Conservation (phyloP, 192 early-diverging fungal genomes). For the Glomus cerebriforme region DNA sequence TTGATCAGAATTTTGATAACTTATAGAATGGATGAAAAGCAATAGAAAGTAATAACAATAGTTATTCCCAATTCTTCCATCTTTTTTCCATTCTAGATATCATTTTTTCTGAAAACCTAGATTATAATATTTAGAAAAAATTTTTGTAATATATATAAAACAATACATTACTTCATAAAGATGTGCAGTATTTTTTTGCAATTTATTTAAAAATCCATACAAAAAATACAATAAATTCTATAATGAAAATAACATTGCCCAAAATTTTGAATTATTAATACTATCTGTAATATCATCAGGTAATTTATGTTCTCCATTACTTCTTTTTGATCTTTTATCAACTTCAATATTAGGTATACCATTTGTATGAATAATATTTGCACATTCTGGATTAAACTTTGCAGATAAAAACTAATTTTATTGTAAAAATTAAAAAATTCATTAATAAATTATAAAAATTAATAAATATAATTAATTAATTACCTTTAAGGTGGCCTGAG, state of each 20-base stretch:
- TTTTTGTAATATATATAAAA: slow-evolving; percentile 6
- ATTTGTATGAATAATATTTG: neutral
- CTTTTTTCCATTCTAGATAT: slow-evolving; percentile 9
- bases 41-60: neutral
- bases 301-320: neutral
- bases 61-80: neutral
- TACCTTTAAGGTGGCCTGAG: neutral
- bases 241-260: neutral
- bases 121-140: neutral
- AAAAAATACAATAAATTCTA: slow-evolving; percentile 15
- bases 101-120: neutral
- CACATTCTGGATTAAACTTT: neutral
- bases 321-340: neutral
- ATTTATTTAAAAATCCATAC: slow-evolving; percentile 1
- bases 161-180: slow-evolving; percentile 19
- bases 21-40: neutral
- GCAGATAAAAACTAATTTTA: neutral
- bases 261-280: slow-evolving; percentile 17
- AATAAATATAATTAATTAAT: neutral
- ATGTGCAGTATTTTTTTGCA: slow-evolving; percentile 3
- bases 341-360: neutral
- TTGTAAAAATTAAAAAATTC: neutral
- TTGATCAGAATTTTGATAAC: neutral
- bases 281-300: slow-evolving; percentile 1
- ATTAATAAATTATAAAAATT: neutral